Conservation (phyloP, 2,329 filamentous ascomycete species). For the Cercospora zeae-maydis region DNA sequence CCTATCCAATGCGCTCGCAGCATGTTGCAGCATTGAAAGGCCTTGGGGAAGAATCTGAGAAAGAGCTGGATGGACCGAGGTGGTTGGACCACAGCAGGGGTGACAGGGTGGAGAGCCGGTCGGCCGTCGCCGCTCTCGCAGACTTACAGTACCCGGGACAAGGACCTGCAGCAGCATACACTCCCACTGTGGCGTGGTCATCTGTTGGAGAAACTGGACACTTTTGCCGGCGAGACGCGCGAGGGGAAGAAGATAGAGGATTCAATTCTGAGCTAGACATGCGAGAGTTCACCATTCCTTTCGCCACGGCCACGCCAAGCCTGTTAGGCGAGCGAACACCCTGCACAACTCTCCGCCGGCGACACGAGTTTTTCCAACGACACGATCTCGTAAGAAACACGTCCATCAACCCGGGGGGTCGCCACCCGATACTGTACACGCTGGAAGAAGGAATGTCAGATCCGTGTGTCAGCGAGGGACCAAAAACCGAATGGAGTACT, state of each 20-base stretch:
- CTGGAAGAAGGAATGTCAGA: neutral
- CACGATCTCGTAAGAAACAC: neutral
- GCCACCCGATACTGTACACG: neutral
- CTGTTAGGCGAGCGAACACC: slow-evolving; percentile 1
- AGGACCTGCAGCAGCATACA: neutral
- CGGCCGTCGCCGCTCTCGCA: neutral
- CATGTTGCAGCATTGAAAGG: neutral
- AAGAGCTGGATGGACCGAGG: neutral
- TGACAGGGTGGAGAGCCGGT: neutral
- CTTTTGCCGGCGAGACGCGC: slow-evolving; percentile 4
- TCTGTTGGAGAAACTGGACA: neutral
- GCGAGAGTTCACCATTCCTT: neutral
- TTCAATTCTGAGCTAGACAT: neutral
- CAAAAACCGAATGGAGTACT: slow-evolving; percentile 1
- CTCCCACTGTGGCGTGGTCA: neutral
- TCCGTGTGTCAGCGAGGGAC: neutral
- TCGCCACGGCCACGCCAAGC: slow-evolving; percentile 4
- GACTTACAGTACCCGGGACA: neutral
- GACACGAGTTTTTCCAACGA: neutral
- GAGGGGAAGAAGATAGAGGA: neutral
- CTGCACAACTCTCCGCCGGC: neutral
- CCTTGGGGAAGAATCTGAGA: neutral
- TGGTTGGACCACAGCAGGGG: neutral
- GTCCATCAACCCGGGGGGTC: neutral
- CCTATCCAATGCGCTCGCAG: neutral